Evolutionary conservation across 2,329 filamentous ascomycete species (phyloP).

Genomic region (Aspergillus ochraceus): DNA sequence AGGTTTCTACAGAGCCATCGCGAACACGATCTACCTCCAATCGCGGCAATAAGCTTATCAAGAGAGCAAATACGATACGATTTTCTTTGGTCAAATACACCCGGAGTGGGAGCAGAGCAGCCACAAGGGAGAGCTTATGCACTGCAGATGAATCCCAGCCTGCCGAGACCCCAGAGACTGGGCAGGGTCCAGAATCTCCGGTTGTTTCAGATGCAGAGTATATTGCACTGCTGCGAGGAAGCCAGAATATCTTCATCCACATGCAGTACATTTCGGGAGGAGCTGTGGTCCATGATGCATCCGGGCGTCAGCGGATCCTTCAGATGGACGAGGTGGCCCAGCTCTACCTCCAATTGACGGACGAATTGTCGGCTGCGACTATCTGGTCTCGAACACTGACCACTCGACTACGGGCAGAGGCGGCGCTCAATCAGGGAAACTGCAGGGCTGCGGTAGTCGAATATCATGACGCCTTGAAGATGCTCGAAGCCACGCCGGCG

Average conservation of each 20-base stretch:
- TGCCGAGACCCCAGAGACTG: background rate
- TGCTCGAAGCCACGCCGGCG: constrained; percentile 22
- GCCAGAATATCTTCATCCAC: constrained; percentile 26
- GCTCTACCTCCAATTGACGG: constrained; percentile 30
- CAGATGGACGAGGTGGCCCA: constrained; percentile 30
- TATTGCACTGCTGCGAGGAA: constrained; percentile 14
- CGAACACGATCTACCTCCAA: constrained; percentile 22
- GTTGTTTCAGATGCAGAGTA: constrained; percentile 20
- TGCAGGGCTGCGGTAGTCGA: constrained; percentile 22
- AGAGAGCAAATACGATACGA: constrained; percentile 29
- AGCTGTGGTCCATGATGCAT: constrained; percentile 28
- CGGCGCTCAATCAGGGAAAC: constrained; percentile 23
- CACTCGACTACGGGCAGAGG: constrained; percentile 23
- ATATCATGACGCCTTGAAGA: constrained; percentile 25
- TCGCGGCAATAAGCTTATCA: constrained; percentile 27
- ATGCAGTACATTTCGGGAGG: constrained; percentile 27
- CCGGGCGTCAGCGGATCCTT: constrained; percentile 31
- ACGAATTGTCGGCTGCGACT: constrained; percentile 22
- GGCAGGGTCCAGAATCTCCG: constrained; percentile 7
- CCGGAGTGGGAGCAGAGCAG: constrained; percentile 16
- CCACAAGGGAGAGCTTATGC: constrained; percentile 14
- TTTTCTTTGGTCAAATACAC: constrained; percentile 29
- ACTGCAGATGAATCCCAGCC: constrained; percentile 8
- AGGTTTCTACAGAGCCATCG: constrained; percentile 20
- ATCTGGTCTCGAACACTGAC: constrained; percentile 21